phyloP scores from a whole-genome alignment of 2,329 filamentous ascomycete genomes.

The Lachnellula cervina region DNA sequence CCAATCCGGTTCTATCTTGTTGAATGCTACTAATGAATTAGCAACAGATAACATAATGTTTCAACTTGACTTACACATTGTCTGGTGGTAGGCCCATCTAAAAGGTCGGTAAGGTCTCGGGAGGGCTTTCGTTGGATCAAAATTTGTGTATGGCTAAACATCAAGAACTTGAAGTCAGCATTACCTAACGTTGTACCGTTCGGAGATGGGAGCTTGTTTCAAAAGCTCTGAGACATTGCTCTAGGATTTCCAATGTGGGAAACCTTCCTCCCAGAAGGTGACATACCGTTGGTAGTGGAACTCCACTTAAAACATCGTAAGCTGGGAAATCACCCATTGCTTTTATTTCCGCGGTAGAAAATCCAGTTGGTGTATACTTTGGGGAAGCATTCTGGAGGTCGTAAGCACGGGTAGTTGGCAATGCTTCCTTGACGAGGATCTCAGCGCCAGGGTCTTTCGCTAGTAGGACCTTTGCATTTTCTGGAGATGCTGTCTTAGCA shows the following conservation, averaged over 20 bases:
- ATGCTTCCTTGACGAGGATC: slow-evolving; percentile 14
- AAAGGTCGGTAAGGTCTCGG: slow-evolving; percentile 77
- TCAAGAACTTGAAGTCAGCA: too few species aligned
- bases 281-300: slow-evolving; percentile 54
- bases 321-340: slow-evolving; percentile 73
- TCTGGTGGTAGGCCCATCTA: slow-evolving; percentile 81
- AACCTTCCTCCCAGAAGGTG: too few species aligned
- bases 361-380: slow-evolving; percentile 60
- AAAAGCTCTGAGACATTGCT: too few species aligned
- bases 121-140: slow-evolving; percentile 62
- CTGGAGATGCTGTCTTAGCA: slow-evolving; percentile 15
- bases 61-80: slow-evolving; percentile 65
- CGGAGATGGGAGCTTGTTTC: too few species aligned
- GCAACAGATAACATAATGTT: background rate
- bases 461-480: slow-evolving; percentile 16
- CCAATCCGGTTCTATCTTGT: slow-evolving; percentile 75
- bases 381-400: slow-evolving; percentile 20
- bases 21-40: slow-evolving; percentile 52
- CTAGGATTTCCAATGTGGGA: too few species aligned
- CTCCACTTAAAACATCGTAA: slow-evolving; percentile 69
- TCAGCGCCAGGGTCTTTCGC: slow-evolving; percentile 17
- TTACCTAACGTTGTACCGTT: too few species aligned
- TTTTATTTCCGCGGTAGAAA: slow-evolving; percentile 65
- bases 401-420: slow-evolving; percentile 25
- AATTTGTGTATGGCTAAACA: slow-evolving; percentile 50